These are phyloP conservation scores for Pseudogymnoascus sp. DNA, from an alignment of 2,329 filamentous ascomycete species.

Conservation along the genomic window DNA sequence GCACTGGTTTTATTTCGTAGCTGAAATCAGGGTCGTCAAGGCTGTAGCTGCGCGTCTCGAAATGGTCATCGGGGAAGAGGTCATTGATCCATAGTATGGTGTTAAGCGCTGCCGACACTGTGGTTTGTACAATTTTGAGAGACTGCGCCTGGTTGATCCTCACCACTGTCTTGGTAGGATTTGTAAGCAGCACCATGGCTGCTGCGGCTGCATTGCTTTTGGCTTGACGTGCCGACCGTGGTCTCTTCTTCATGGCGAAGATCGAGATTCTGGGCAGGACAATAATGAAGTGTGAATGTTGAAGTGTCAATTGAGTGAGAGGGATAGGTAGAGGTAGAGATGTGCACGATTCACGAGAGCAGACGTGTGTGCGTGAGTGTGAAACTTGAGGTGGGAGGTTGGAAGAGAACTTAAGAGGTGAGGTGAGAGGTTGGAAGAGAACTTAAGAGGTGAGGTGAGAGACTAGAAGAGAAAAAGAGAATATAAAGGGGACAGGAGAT, in stretches of 20 bases:
- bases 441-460: background rate
- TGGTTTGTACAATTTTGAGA: constrained; percentile 11
- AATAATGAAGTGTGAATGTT: background rate
- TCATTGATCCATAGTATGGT: background rate
- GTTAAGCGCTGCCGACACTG: constrained; percentile 1
- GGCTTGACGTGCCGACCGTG: background rate
- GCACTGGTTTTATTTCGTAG: background rate
- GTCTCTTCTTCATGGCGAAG: background rate
- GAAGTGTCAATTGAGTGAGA: background rate
- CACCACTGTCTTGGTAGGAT: background rate
- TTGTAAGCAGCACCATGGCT: background rate
- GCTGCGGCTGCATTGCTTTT: background rate
- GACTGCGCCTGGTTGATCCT: background rate
- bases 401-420: background rate
- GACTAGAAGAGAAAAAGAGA: background rate
- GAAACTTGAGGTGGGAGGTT: background rate
- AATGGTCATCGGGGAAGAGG: background rate
- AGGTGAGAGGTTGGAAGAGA: background rate
- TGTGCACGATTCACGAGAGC: background rate
- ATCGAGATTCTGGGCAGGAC: background rate
- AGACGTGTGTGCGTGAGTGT: background rate
- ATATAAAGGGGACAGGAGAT: background rate
- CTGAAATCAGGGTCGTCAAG: background rate
- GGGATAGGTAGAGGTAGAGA: background rate
- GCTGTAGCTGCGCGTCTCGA: background rate